Percentiles rank a stretch among this genome's conserved stretches.
Conservation (phyloP, 176 grass and related monocot species). For the Carex cristatella region DNA sequence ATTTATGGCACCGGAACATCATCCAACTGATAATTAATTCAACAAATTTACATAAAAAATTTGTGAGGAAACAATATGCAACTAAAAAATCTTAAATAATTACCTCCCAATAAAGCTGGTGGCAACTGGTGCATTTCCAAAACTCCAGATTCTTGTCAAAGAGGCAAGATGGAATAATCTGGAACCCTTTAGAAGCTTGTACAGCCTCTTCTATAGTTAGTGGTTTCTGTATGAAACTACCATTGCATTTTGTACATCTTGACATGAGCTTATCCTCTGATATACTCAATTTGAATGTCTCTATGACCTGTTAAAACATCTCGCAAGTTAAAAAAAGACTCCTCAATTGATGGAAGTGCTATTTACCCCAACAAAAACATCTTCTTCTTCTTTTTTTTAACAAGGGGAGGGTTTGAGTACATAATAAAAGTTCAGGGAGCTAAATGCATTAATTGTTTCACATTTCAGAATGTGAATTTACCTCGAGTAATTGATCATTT, state of each 20-base stretch:
- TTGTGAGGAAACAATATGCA: conserved; percentile 6
- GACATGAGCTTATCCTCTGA: conserved; percentile 84
- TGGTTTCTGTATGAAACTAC: conserved; percentile 94
- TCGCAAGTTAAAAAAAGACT: background rate
- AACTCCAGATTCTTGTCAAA: conserved; percentile 90
- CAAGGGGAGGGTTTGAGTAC: background rate
- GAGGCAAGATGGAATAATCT: conserved; percentile 76
- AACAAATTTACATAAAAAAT: background rate
- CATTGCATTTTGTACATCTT: conserved; percentile 97
- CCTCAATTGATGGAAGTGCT: background rate
- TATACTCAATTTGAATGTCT: conserved; percentile 82
- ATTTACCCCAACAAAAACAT: background rate
- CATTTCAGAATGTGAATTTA: conserved; percentile 31
- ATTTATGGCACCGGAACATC: background rate
- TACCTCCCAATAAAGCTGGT: conserved; percentile 99
- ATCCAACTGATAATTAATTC: background rate
- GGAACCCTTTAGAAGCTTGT: conserved; percentile 89
- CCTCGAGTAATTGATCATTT: conserved; percentile 90
- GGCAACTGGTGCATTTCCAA: conserved; percentile 89
- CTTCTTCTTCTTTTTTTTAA: background rate
- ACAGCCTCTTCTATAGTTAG: conserved; percentile 73
- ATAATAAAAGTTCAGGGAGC: background rate
- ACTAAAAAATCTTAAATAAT: background rate
- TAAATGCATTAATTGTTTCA: background rate
- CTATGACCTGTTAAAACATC: conserved; percentile 66